These are phyloP conservation scores for Psilocybe tampanensis DNA, from an alignment of 768 basidiomycete species.

Conservation along the genomic window DNA sequence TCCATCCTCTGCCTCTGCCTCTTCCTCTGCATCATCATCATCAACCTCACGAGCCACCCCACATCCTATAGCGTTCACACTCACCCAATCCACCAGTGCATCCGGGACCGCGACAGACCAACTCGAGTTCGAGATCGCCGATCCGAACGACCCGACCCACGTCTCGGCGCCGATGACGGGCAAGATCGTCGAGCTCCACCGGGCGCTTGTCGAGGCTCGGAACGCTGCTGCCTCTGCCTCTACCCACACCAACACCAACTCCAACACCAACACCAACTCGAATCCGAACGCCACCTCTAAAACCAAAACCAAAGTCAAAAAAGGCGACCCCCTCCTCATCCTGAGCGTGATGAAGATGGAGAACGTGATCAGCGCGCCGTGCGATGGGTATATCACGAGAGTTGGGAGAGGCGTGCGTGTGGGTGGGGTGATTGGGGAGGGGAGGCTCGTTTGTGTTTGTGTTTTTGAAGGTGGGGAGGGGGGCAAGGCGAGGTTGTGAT, in stretches of 20 bases:
- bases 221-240: no score
- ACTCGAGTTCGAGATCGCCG: slow-evolving; percentile 34
- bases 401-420: slow-evolving; percentile 33
- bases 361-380: slow-evolving; percentile 29
- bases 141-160: slow-evolving; percentile 33
- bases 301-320: slow-evolving; percentile 29
- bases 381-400: slow-evolving; percentile 30
- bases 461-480: slow-evolving; percentile 13
- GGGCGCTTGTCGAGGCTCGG: slow-evolving; percentile 14
- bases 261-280: no score
- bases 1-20: slow-evolving; percentile 12
- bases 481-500: neutral
- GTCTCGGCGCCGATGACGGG: slow-evolving; percentile 36
- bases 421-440: slow-evolving; percentile 36
- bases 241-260: no score
- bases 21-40: slow-evolving; percentile 14
- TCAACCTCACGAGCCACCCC: no score
- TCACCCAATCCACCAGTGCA: slow-evolving; percentile 28
- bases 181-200: slow-evolving; percentile 38
- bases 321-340: slow-evolving; percentile 34
- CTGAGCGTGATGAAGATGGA: slow-evolving; percentile 48
- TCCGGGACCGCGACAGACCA: slow-evolving; percentile 26
- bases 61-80: slow-evolving; percentile 27
- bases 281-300: no score
- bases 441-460: slow-evolving; percentile 37